Conservation (phyloP, 768 basidiomycete species). For the Xerocomellus dryophilus region DNA sequence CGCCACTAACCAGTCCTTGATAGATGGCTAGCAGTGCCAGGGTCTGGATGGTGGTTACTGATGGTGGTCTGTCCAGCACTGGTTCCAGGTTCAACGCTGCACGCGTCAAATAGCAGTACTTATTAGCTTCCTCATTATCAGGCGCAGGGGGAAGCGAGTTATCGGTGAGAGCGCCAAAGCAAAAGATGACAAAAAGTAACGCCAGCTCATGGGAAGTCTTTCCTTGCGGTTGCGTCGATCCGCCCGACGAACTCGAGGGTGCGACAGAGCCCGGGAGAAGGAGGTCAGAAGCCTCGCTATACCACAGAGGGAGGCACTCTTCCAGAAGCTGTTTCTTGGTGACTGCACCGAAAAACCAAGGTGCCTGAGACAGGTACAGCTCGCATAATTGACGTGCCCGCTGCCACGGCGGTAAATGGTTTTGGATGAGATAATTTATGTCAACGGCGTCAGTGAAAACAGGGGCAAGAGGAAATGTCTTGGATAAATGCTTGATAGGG, state of each 20-base stretch:
- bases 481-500: constrained; percentile 29
- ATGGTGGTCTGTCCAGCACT: constrained; percentile 65
- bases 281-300: constrained; percentile 43
- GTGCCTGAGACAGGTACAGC: constrained; percentile 74
- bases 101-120: constrained; percentile 58
- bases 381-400: constrained; percentile 58
- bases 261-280: constrained; percentile 26
- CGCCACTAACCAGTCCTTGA: constrained; percentile 62
- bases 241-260: constrained; percentile 8
- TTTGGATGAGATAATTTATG: constrained; percentile 43
- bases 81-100: constrained; percentile 66
- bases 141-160: constrained; percentile 48
- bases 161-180: constrained; percentile 61
- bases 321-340: constrained; percentile 60
- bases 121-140: constrained; percentile 50
- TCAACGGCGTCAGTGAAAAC: constrained; percentile 36
- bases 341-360: constrained; percentile 78
- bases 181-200: constrained; percentile 59
- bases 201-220: constrained; percentile 58
- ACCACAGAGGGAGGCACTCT: constrained; percentile 65
- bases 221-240: constrained; percentile 11
- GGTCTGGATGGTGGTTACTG: constrained; percentile 67
- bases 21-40: constrained; percentile 68
- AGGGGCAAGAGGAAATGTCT: constrained; percentile 50
- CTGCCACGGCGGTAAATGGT: constrained; percentile 56